Evolutionary conservation across 1,284 basidiomycete species (phyloP), one percentile per base, ranked within the genome.

Genomic region (Pseudozyma sp.): DNA sequence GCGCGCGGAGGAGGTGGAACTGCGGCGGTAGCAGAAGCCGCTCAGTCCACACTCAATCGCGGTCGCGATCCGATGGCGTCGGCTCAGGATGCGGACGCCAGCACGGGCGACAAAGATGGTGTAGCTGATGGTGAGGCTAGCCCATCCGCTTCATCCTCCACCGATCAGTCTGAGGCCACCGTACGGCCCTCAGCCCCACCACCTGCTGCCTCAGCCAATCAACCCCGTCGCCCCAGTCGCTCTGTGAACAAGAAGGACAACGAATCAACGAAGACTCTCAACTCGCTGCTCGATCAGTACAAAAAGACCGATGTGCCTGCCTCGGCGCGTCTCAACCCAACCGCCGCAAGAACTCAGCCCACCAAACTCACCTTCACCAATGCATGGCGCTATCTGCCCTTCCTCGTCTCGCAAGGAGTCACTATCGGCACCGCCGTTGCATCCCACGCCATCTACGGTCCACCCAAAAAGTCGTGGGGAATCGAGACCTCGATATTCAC

Each of bases 401-500:
- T 83, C 13, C 62, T 85, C n/a, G 68, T 81, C 1, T 75, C 75
- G 39, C 78, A 81, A 56, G 79, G 82, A n/a, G 60, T 80, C 48
- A 71, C 79, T 11, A 82, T 84, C 53, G 81, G 81, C 40, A 75
- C 75, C 19, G 80, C 81, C 3, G 71, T 84, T 35, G 81, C 77
- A 8, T 82, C 80, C 7, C 82, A 84, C 47, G 81, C 81, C 48
- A 71, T 84, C 56, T 82, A 84, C 87, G 93, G 93, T 3, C 93
- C 94, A 1, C 89, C 90, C 40, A 90, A 89, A 80, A 91, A 91
- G 83, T 90, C 91, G 5, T 95, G 93, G 93, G 92, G 92, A 0
- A 89, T 95, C 53, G 91, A 94, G 83, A 82, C 85, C 67, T 81
- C 82, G 2, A 71, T 86, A 45, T 84, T 86, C 65, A 91, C 91